Base-by-base conservation (phyloP, 2,329 filamentous ascomycete species). In the Elsinoe necatrix region DNA sequence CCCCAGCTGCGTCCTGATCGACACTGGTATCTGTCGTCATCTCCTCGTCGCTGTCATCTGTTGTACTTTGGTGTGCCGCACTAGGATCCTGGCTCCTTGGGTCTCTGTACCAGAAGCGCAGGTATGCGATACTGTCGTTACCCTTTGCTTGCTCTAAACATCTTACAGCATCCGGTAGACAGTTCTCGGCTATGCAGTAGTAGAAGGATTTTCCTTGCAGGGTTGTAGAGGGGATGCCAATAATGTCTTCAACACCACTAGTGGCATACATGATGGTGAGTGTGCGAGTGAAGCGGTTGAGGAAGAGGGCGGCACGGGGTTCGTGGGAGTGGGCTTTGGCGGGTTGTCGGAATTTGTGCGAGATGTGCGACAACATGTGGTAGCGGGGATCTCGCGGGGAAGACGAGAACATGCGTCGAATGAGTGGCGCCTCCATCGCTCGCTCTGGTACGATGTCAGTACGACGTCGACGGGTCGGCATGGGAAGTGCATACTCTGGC, bases 121-220 rank as follows among this genome's bases (percentile, higher is more conserved):
- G 76, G 65, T 95, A 95, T 1, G 89, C 89, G 64, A 95, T 93
- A 1, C 89, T 95, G 68, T 95, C 88, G 64, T 95, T 95, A 25
- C 86, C 85, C 68, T 95, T 95, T 20, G 89, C 89, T 62, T 86
- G 86, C 69, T 95, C 89, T 29, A 95, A 72, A 64, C 86, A 91
- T 60, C 82, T 80, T 31, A 92, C 82, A 2, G 88, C 88, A 63
- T 93, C 87, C 7, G 80, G 75, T 25, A 93, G 75, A 63, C 87
- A 93, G 59, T 83, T 85, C 63, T 87, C 82, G 57, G 87, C 81
- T 52, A 95, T 93, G 66, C 87, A 92, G 64, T 89, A 87, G 68
- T 95, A 95, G 68, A 95, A 95, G 67, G 87, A 91, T 63, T 84
- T 85, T 41, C 87, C 83, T 61, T 83, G 79, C 61, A 95, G 79